Evolutionary conservation across 495 filamentous ascomycete genomes (phyloP), one percentile per base, ranked within the genome.

Genomic region (Penicillium coffeae): DNA sequence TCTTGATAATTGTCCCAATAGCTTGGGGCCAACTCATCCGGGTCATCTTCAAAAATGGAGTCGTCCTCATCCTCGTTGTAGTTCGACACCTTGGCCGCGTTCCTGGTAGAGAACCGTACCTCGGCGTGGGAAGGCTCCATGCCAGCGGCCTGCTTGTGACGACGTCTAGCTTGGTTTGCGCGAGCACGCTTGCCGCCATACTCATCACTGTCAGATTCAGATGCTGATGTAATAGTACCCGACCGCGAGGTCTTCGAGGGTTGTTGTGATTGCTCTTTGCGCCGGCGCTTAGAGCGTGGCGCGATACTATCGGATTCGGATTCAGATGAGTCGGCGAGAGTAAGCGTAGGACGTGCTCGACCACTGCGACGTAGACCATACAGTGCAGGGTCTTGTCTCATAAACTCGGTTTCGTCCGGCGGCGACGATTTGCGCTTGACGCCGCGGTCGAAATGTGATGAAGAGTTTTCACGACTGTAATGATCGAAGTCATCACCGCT

Each of bases 351-450:
- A 52, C 78, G 76, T 37, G 81, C 78, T 52, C 83, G 79, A 57
- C 76, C 90, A 72, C 93, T 98, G 62, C 93, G 80, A 51, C 93
- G 80, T 41, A 99, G 74, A 14, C 92, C 93, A 70, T 96, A 98
- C 15, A 98, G 73, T 62, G 96, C 93, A n/a, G 93, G 93, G 63
- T 98, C 90, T 60, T 89, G 84, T 52, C 82, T 76, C 54, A 96
- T 96, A 56, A 82, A 88, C 18, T 92, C 86, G 21, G 88, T 85
- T 50, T 94, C 88, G 37, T 87, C 85, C 16, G 84, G 78, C 19
- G 72, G 70, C 33, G 76, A 75, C 19, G 79, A 78, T 72, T 92
- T 95, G 56, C 89, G 83, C 76, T 96, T 96, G 19, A 78, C 63
- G 34, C 79, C 78, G 55, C 79, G 79, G 34, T 72, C 72, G 25